phyloP scores from a whole-genome alignment of 176 grass and related monocot species.

The Stipa capillata region DNA sequence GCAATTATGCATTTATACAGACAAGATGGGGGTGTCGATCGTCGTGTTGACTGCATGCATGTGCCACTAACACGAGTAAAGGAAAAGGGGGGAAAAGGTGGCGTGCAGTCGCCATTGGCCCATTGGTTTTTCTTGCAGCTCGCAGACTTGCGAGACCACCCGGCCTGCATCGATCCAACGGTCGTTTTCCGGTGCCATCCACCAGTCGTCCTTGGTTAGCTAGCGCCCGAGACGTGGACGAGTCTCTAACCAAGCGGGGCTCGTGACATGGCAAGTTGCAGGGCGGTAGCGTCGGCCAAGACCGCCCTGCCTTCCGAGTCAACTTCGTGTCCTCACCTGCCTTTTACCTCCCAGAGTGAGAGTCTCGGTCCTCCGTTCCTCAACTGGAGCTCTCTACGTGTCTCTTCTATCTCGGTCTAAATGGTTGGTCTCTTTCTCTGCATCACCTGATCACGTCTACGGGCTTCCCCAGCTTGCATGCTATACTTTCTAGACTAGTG shows the following conservation, averaged over 20 bases:
- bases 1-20: too few relatives aligned
- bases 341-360: background rate
- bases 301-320: background rate
- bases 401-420: background rate
- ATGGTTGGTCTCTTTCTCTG: too few relatives aligned
- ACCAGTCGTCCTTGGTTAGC: background rate
- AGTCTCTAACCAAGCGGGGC: background rate
- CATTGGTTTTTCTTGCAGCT: background rate
- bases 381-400: background rate
- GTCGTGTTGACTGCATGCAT: too few relatives aligned
- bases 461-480: background rate
- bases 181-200: background rate
- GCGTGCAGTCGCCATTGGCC: too few relatives aligned
- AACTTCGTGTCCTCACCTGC: background rate
- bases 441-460: background rate
- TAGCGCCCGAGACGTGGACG: background rate
- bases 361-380: too few relatives aligned
- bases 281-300: background rate
- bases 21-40: too few relatives aligned
- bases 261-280: background rate
- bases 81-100: too few relatives aligned
- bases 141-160: slow-evolving; percentile 2
- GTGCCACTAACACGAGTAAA: too few relatives aligned
- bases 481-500: background rate
- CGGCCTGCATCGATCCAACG: too few relatives aligned